Evolutionary conservation across 2,329 filamentous ascomycete genomes (phyloP).

Genomic region (Colletotrichum lindemuthianum): DNA sequence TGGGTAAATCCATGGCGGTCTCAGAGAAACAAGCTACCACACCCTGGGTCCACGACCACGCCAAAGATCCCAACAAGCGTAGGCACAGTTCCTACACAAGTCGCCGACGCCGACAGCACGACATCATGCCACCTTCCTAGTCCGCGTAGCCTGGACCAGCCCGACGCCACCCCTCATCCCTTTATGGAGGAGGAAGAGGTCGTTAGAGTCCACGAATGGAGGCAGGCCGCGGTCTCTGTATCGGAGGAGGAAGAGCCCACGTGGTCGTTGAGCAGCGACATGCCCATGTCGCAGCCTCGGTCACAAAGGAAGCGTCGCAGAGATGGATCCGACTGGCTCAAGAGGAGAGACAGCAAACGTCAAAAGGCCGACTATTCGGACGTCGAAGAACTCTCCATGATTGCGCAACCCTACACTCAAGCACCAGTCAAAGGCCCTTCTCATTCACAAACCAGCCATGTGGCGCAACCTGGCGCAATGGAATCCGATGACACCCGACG

Average conservation of each 20-base stretch:
- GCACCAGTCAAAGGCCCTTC: neutral
- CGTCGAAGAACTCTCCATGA: neutral
- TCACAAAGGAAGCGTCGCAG: conserved; percentile 36
- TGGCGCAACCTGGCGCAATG: no score
- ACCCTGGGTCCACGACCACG: neutral
- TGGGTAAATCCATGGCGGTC: conserved; percentile 66
- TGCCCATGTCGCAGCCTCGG: conserved; percentile 38
- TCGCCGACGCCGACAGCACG: neutral
- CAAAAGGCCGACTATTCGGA: conserved; percentile 19
- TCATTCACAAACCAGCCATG: neutral
- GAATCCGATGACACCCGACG: no score
- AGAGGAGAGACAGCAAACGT: conserved; percentile 44
- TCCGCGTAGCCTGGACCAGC: conserved; percentile 52
- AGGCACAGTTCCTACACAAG: conserved; percentile 5
- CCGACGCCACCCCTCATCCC: conserved; percentile 41
- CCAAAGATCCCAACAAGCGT: conserved; percentile 1
- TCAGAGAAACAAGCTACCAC: conserved; percentile 33
- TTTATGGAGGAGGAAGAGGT: conserved; percentile 47
- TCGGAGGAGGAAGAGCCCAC: conserved; percentile 21
- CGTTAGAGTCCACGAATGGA: conserved; percentile 46
- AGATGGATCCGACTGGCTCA: conserved; percentile 46
- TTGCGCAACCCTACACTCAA: neutral
- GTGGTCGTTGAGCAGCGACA: conserved; percentile 39
- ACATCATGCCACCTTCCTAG: conserved; percentile 53
- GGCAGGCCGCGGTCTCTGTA: conserved; percentile 32